Conservation (phyloP, 495 filamentous ascomycete species). For the Trichodelitschia bisporula region DNA sequence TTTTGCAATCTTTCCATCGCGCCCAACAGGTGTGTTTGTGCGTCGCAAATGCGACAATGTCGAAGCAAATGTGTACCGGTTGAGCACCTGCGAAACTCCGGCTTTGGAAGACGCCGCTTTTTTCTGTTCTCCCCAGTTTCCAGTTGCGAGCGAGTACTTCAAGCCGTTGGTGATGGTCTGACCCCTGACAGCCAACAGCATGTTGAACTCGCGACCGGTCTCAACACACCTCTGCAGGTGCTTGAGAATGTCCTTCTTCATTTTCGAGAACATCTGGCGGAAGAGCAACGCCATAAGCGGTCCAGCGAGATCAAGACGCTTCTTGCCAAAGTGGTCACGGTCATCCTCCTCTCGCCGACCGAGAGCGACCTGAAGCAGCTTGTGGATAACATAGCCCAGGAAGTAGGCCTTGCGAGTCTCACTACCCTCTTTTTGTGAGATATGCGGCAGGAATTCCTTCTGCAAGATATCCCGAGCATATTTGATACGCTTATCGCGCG, state of each 20-base stretch:
- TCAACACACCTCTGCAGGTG: constrained; percentile 85
- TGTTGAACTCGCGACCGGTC: constrained; percentile 60
- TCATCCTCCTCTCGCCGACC: constrained; percentile 85
- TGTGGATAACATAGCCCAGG: constrained; percentile 95
- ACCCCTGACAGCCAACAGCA: constrained; percentile 77
- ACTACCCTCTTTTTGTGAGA: constrained; percentile 86
- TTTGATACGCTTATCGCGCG: constrained; percentile 65
- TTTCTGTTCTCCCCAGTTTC: constrained; percentile 99
- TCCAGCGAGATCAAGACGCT: constrained; percentile 85
- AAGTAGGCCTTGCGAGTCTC: constrained; percentile 96
- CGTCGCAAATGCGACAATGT: constrained; percentile 87
- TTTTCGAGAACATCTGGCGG: constrained; percentile 59
- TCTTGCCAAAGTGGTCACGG: constrained; percentile 97
- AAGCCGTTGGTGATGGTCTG: constrained; percentile 74
- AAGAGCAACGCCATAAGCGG: constrained; percentile 86
- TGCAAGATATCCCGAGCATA: constrained; percentile 86
- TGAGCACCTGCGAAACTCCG: constrained; percentile 93
- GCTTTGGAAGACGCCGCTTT: constrained; percentile 85
- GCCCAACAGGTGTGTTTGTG: constrained; percentile 91
- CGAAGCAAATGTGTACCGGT: constrained; percentile 91
- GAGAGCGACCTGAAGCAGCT: constrained; percentile 71
- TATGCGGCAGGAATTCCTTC: constrained; percentile 89
- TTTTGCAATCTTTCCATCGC: constrained; percentile 96
- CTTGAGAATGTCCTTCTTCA: constrained; percentile 68
- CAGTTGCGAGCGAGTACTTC: constrained; percentile 93